phyloP scores from a whole-genome alignment of 768 basidiomycete species.

The Termitomyces sp. region DNA sequence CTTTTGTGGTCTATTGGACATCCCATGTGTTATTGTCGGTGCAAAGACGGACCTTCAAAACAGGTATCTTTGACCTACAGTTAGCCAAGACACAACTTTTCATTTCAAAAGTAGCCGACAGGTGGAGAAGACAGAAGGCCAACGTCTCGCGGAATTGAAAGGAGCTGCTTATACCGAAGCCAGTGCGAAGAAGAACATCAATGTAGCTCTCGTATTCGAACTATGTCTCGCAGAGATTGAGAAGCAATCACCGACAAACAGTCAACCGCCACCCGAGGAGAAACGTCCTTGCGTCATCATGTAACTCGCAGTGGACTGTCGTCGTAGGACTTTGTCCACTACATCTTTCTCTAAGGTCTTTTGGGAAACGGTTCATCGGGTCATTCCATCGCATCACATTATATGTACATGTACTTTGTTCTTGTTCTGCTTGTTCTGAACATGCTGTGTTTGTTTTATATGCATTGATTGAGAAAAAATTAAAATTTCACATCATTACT shows the following conservation, averaged over 20 bases:
- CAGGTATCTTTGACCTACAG: conserved; percentile 43
- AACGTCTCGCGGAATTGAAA: conserved; percentile 62
- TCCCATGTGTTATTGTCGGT: conserved; percentile 90
- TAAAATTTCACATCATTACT: background rate
- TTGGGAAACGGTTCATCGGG: background rate
- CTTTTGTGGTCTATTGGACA: conserved; percentile 73
- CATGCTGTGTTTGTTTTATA: background rate
- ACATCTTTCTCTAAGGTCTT: conserved; percentile 1
- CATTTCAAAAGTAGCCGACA: conserved; percentile 42
- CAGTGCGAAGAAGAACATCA: conserved; percentile 75
- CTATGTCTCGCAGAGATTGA: conserved; percentile 77
- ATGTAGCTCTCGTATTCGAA: conserved; percentile 81
- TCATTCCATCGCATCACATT: background rate
- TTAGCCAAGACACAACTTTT: conserved; percentile 7
- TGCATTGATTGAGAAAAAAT: background rate
- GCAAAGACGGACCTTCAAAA: conserved; percentile 77
- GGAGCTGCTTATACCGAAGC: conserved; percentile 82
- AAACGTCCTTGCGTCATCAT: conserved; percentile 45
- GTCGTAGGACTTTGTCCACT: background rate
- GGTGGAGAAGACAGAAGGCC: conserved; percentile 59
- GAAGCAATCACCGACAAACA: conserved; percentile 44
- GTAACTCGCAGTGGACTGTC: conserved; percentile 25
- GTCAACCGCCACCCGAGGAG: conserved; percentile 31
- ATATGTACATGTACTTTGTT: conserved; percentile 7
- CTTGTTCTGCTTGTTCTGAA: background rate